Evolutionary conservation across 1,284 basidiomycete species (phyloP).

Genomic region (Melampsora abietis-canadensis): DNA sequence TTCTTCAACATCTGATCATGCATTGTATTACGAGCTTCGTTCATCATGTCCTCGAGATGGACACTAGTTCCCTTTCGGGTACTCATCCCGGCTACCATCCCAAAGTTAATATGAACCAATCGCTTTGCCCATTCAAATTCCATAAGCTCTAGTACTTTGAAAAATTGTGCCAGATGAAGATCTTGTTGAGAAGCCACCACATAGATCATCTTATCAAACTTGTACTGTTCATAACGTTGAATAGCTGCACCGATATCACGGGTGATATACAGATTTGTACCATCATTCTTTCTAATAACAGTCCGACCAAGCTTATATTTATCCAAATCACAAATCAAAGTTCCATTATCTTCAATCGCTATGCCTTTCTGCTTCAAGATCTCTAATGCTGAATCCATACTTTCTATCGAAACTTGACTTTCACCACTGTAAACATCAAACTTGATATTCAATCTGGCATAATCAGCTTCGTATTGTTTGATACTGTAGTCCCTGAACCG

Average conservation of each 20-base stretch:
- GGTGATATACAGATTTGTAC: constrained; percentile 96
- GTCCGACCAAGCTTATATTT: constrained; percentile 86
- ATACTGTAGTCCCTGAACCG: constrained; percentile 90
- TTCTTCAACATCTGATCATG: constrained; percentile 95
- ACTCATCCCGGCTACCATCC: constrained; percentile 87
- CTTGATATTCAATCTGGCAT: constrained; percentile 81
- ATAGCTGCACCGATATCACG: constrained; percentile 92
- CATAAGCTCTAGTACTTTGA: constrained; percentile 91
- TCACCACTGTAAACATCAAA: constrained; percentile 96
- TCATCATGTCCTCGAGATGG: constrained; percentile 90
- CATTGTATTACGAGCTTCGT: constrained; percentile 86
- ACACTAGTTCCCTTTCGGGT: constrained; percentile 94
- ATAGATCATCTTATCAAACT: constrained; percentile 92
- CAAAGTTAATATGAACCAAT: constrained; percentile 85
- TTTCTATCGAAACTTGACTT: constrained; percentile 76
- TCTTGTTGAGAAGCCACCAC: constrained; percentile 93
- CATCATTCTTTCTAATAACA: constrained; percentile 90
- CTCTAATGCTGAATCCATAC: constrained; percentile 69
- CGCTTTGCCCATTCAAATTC: constrained; percentile 77
- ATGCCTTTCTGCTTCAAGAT: constrained; percentile 61
- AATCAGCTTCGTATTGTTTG: constrained; percentile 85
- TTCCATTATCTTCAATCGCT: constrained; percentile 67
- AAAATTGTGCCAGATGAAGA: constrained; percentile 86
- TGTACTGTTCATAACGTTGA: constrained; percentile 85
- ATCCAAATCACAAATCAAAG: constrained; percentile 76